Percentiles rank a stretch among this genome's conserved stretches.
Conservation (phyloP, 257 asterid genomes). For the Capsicum chinense region DNA sequence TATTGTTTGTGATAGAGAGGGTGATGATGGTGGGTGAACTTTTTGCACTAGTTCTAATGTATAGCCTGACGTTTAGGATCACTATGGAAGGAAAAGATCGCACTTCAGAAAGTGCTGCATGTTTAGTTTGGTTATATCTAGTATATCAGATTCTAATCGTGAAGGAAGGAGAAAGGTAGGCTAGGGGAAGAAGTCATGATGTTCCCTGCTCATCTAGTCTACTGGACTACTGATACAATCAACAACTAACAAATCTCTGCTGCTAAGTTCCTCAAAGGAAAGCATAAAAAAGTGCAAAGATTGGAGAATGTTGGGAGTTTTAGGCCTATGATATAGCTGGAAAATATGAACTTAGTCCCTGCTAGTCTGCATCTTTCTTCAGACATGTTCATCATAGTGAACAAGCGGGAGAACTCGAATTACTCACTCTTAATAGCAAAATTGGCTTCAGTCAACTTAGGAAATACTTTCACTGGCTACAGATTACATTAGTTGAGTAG, state of each 20-base stretch:
- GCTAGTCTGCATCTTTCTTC: not conserved
- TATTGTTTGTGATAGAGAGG: slow-evolving; percentile 19
- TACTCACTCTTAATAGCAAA: not conserved
- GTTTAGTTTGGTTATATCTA: slow-evolving; percentile 17
- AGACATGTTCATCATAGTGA: not conserved
- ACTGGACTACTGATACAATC: not conserved
- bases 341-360: not conserved
- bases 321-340: not conserved
- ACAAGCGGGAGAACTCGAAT: not conserved
- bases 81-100: not conserved
- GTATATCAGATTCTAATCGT: not conserved
- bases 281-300: slow-evolving; percentile 11
- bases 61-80: not conserved
- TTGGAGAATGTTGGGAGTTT: not conserved
- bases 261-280: not conserved
- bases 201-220: not conserved
- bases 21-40: not conserved
- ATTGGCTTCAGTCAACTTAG: not conserved
- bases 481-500: not conserved
- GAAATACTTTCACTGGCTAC: not conserved
- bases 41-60: not conserved
- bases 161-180: not conserved
- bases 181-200: slow-evolving; percentile 17
- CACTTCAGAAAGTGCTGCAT: not conserved
- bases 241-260: not conserved